Conservation (phyloP, 257 asterid genomes). For the Petunia secreta region DNA sequence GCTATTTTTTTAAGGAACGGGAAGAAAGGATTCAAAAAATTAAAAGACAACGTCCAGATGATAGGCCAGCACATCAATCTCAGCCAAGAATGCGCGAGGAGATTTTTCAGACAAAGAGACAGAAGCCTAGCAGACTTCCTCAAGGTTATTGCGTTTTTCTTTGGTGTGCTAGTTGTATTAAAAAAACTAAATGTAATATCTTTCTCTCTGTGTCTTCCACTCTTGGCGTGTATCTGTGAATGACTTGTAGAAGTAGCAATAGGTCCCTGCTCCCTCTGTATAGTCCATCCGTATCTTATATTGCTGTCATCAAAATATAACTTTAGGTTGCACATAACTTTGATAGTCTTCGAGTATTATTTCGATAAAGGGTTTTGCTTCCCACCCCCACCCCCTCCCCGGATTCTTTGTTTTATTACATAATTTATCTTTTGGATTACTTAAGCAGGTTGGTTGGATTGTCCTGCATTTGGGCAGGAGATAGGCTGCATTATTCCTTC, state of each 20-base stretch:
- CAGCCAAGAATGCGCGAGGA: conserved; percentile 58
- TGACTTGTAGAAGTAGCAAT: conserved; percentile 22
- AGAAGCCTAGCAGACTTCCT: conserved; percentile 73
- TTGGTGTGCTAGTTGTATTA: conserved; percentile 16
- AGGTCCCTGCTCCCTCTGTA: conserved; percentile 5
- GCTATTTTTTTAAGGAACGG: conserved; percentile 68
- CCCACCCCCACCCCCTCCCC: conserved; percentile 10
- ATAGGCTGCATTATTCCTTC: conserved; percentile 81
- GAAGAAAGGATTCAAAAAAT: conserved; percentile 80
- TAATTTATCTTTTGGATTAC: conserved; percentile 18
- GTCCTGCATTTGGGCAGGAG: conserved; percentile 84
- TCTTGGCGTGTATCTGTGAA: background rate
- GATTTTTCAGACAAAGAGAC: conserved; percentile 63
- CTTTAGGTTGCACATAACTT: conserved; percentile 9
- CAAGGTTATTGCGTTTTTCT: conserved; percentile 57
- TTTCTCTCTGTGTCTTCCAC: background rate
- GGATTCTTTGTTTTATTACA: background rate
- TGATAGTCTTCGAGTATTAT: background rate
- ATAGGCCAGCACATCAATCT: conserved; percentile 58
- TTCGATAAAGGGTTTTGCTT: conserved; percentile 15
- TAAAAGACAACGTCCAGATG: conserved; percentile 71
- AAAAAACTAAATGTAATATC: background rate
- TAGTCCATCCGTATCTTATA: background rate
- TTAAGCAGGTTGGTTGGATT: conserved; percentile 92
- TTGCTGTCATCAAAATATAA: conserved; percentile 12